Percentiles rank a stretch among this genome's conserved stretches.
phyloP scores from a whole-genome alignment of 2,329 filamentous ascomycete species.

The Setomelanomma holmii region DNA sequence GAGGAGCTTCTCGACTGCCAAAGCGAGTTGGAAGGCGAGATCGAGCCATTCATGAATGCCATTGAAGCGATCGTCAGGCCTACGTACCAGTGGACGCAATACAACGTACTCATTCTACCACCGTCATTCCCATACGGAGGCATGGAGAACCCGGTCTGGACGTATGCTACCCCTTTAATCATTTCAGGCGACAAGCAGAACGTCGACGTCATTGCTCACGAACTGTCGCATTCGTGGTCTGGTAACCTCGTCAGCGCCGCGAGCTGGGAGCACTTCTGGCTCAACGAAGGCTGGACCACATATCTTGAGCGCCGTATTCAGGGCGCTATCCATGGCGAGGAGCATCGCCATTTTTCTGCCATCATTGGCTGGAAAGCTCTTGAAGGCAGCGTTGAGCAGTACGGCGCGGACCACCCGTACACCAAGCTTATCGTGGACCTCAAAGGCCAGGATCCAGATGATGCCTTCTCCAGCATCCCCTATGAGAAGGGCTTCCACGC shows the following conservation, averaged over 20 bases:
- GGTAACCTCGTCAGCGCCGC: conserved; percentile 83
- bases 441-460: conserved; percentile 90
- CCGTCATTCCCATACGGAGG: conserved; percentile 70
- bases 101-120: conserved; percentile 90
- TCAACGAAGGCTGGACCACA: conserved; percentile 87
- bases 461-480: conserved; percentile 89
- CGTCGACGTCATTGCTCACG: conserved; percentile 94
- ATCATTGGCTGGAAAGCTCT: conserved; percentile 96
- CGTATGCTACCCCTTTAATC: conserved; percentile 92
- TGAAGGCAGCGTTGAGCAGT: conserved; percentile 78
- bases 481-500: conserved; percentile 98
- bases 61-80: conserved; percentile 83
- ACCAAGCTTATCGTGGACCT: conserved; percentile 90
- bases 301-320: conserved; percentile 90
- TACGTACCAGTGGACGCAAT: conserved; percentile 86
- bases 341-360: conserved; percentile 89
- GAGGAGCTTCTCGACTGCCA: conserved; percentile 84
- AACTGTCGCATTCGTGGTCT: conserved; percentile 79
- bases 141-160: conserved; percentile 94
- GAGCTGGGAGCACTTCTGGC: conserved; percentile 79
- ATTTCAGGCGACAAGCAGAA: conserved; percentile 86
- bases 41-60: conserved; percentile 88
- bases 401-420: conserved; percentile 85
- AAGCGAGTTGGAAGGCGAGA: conserved; percentile 90
- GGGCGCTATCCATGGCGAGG: conserved; percentile 78